Conservation (phyloP, 352 stramenopile genomes). For the Hyaloperonospora brassicae region DNA sequence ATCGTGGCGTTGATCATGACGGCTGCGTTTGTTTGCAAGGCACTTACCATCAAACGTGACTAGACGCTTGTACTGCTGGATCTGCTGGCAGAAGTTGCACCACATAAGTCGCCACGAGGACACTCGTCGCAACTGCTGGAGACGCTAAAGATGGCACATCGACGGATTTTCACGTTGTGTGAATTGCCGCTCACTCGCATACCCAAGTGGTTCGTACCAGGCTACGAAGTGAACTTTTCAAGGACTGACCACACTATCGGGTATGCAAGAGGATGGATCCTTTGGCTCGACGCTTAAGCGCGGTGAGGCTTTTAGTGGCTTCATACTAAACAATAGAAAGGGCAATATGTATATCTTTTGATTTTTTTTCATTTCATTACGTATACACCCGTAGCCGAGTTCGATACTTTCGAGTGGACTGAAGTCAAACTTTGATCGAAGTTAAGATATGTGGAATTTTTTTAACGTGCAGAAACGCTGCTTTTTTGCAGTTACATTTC, state of each 20-base stretch:
- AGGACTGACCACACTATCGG: constrained; percentile 27
- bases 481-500: too few relatives aligned
- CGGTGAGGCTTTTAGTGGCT: constrained; percentile 46
- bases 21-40: constrained; percentile 45
- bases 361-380: too few relatives aligned
- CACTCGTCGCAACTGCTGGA: constrained; percentile 48
- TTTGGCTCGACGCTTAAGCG: constrained; percentile 46
- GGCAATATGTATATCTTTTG: too few relatives aligned
- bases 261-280: constrained; percentile 26
- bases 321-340: too few relatives aligned
- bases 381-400: too few relatives aligned
- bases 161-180: constrained; percentile 41
- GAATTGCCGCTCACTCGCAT: constrained; percentile 44
- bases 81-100: constrained; percentile 42
- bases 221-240: constrained; percentile 44
- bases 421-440: too few relatives aligned
- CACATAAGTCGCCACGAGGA: constrained; percentile 23
- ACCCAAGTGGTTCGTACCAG: constrained; percentile 51
- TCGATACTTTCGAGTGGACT: too few relatives aligned
- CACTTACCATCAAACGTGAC: constrained; percentile 40
- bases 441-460: too few relatives aligned
- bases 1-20: constrained; percentile 39
- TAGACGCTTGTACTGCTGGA: constrained; percentile 55
- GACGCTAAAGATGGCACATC: constrained; percentile 58
- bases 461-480: too few relatives aligned